Evolutionary conservation across 2,329 filamentous ascomycete genomes (phyloP).

Genomic region (Colletotrichum cuscutae): DNA sequence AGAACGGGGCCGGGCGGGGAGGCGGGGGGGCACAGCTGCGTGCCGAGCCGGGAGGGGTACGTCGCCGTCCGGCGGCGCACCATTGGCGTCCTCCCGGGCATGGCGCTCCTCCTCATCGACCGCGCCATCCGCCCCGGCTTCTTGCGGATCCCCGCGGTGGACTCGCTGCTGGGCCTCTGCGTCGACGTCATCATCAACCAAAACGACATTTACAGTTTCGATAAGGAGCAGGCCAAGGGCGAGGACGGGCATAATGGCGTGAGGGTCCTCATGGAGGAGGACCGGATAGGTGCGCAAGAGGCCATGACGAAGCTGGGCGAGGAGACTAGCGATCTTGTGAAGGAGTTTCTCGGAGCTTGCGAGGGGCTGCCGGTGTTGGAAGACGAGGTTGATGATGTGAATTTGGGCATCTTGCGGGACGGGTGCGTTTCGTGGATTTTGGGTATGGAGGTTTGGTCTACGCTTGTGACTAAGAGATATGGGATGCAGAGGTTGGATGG

Average conservation of each 20-base stretch:
- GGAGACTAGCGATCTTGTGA: not conserved
- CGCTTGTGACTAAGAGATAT: not conserved
- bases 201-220: not conserved
- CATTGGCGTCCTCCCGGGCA: not conserved
- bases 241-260: not conserved
- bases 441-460: not conserved
- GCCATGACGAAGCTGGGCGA: not conserved
- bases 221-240: not conserved
- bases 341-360: not conserved
- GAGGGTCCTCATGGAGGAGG: not conserved
- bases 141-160: not conserved
- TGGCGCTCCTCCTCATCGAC: not conserved
- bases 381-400: not conserved
- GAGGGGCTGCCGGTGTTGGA: not conserved
- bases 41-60: not conserved
- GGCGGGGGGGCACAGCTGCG: not conserved
- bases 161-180: not conserved
- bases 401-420: not conserved
- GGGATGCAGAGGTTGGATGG: not conserved
- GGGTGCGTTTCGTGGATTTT: not conserved
- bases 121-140: not conserved
- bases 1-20: not conserved
- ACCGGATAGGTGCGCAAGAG: not conserved
- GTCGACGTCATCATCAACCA: not conserved
- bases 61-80: not conserved